Evolutionary conservation across 805 yeast genomes (phyloP), one percentile per base, ranked within the genome.

Genomic region (Starmerella lactis-condensi): DNA sequence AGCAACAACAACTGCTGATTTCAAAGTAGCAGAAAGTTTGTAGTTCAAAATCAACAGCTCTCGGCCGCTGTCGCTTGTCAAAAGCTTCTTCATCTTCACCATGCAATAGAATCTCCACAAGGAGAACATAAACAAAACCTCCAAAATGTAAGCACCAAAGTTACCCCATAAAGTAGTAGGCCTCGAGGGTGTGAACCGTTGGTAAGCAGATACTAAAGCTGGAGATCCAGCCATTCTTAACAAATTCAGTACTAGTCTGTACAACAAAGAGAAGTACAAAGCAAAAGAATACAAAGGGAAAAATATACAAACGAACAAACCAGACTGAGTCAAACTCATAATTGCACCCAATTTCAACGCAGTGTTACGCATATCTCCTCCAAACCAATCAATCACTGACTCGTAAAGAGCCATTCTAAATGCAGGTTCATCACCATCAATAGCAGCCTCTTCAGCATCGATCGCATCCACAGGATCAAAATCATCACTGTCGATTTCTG

Each of bases 1-100:
- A 4, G 72, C 64, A 46, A 83, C 75, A 17, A 89, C 64, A 9
- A 66, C 44, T 35, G 78, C 67, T 10, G 85, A 91, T 49, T 83
- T 85, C 16, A 72, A 45, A 2, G 91, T 71, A 21, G 74, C 53
- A 26, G 47, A 50, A 16, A 41, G 36, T 29, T 45, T 48, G 24
- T 39, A 34, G 12, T 11, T 28, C 22, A 45, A 17, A n/a, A 14
- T 15, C 11, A 35, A 37, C 11, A 31, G 4, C 12, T 15, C 16
- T 2, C 35, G 27, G 9, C 44, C 44, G 22, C 27, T 17, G 4
- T 13, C 14, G 9, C 22, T n/a, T 16, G 27, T 24, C 23, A 40
- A 37, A 27, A 40, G 24, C 15, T n/a, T 16, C 13, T 20, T 24
- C 44, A 39, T 26, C 22, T 13, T 10, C 22, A 13, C 21, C 34